phyloP scores from a whole-genome alignment of 1,139 yeast species.

The Geotrichum klebahnii region DNA sequence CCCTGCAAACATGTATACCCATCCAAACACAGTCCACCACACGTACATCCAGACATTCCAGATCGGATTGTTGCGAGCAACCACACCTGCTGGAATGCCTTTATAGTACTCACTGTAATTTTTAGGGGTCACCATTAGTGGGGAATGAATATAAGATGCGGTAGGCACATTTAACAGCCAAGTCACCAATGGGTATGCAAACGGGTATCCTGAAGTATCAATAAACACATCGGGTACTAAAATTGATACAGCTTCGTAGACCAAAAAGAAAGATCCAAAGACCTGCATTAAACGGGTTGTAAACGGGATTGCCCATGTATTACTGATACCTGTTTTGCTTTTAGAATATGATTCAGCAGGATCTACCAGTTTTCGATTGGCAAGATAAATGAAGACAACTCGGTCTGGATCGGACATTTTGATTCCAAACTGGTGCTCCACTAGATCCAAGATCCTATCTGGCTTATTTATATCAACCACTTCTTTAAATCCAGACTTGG shows the following conservation, averaged over 20 bases:
- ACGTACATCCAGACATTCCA: constrained; percentile 21
- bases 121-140: constrained; percentile 37
- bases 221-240: constrained; percentile 83
- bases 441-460: constrained; percentile 54
- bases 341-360: constrained; percentile 1
- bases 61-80: background rate
- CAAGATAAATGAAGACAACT: constrained; percentile 65
- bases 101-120: background rate
- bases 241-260: constrained; percentile 63
- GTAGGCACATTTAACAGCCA: constrained; percentile 63
- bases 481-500: constrained; percentile 21
- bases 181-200: constrained; percentile 53
- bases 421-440: constrained; percentile 61
- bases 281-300: constrained; percentile 86
- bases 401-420: constrained; percentile 46
- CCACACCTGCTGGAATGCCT: too few relatives aligned
- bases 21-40: constrained; percentile 70
- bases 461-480: constrained; percentile 40
- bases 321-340: background rate
- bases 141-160: constrained; percentile 79
- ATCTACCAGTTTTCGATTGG: constrained; percentile 59
- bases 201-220: constrained; percentile 93
- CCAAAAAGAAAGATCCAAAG: constrained; percentile 64
- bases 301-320: constrained; percentile 65
- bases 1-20: constrained; percentile 59